Evolutionary conservation across 2,329 filamentous ascomycete species (phyloP).

Genomic region (Harringtonia lauricola): DNA sequence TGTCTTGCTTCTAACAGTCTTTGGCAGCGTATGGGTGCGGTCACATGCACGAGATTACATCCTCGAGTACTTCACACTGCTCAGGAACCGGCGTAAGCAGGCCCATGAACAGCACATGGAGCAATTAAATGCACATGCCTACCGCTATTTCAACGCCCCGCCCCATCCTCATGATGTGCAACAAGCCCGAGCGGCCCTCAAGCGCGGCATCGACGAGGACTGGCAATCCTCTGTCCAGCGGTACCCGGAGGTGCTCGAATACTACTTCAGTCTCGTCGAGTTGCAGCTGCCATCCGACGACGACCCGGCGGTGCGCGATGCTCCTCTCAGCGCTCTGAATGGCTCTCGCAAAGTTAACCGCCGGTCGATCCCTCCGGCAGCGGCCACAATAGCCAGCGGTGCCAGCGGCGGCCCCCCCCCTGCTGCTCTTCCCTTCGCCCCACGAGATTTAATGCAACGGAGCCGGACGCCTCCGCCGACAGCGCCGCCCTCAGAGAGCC

Average conservation of each 20-base stretch:
- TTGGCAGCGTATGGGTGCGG: constrained; percentile 48
- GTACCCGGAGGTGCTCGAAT: constrained; percentile 73
- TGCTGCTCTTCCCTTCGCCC: background rate
- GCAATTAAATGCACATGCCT: constrained; percentile 41
- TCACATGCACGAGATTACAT: constrained; percentile 58
- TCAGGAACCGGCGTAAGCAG: constrained; percentile 49
- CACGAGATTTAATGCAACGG: constrained; percentile 3
- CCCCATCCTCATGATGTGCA: constrained; percentile 53
- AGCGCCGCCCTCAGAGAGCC: background rate
- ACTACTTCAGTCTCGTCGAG: constrained; percentile 64
- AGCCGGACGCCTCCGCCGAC: constrained; percentile 11
- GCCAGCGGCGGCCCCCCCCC: background rate
- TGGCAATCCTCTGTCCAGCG: constrained; percentile 65
- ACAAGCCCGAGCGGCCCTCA: constrained; percentile 54
- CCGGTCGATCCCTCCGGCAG: constrained; percentile 25
- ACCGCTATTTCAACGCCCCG: constrained; percentile 44
- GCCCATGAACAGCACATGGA: constrained; percentile 45
- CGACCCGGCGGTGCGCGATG: constrained; percentile 46
- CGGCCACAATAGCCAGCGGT: constrained; percentile 10
- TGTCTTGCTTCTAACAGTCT: background rate
- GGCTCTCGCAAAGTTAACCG: constrained; percentile 35
- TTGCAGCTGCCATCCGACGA: constrained; percentile 53
- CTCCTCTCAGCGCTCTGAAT: constrained; percentile 43
- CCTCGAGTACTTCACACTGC: constrained; percentile 50
- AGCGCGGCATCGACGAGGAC: constrained; percentile 67